These are phyloP conservation scores for Juglanconis oblonga DNA, from an alignment of 2,329 filamentous ascomycete genomes.

Conservation along the genomic window DNA sequence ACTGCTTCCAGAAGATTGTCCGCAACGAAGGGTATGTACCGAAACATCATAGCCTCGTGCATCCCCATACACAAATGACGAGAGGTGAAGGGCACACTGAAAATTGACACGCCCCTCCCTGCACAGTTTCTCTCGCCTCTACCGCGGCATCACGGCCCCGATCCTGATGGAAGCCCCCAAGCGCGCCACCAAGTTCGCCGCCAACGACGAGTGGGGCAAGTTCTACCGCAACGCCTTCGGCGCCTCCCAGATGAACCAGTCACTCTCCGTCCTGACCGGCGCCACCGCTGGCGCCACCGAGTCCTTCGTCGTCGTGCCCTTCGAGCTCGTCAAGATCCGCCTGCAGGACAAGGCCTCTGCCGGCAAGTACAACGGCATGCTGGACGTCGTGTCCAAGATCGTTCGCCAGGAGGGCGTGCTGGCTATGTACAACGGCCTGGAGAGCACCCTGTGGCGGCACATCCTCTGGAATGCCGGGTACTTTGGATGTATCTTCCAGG, in stretches of 20 bases:
- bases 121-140: constrained; percentile 76
- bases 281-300: constrained; percentile 94
- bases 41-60: neutral
- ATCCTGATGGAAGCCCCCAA: constrained; percentile 90
- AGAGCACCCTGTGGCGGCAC: constrained; percentile 96
- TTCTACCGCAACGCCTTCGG: constrained; percentile 89
- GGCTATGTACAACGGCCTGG: constrained; percentile 93
- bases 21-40: constrained; percentile 80
- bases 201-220: constrained; percentile 97
- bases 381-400: constrained; percentile 79
- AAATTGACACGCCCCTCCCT: constrained; percentile 12
- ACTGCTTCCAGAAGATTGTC: constrained; percentile 97
- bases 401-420: constrained; percentile 78
- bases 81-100: neutral
- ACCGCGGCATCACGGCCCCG: constrained; percentile 91
- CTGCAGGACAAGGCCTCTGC: constrained; percentile 94
- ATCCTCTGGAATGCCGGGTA: constrained; percentile 81
- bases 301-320: constrained; percentile 94
- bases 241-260: constrained; percentile 83
- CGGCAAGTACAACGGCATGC: constrained; percentile 78
- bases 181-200: constrained; percentile 96
- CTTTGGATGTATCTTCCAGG: constrained; percentile 98
- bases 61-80: no score
- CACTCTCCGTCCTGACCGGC: constrained; percentile 86
- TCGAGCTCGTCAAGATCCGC: constrained; percentile 97